A percentile compares a stretch with the other conserved stretches of the same genome.
phyloP scores from a whole-genome alignment of 257 asterid species.

The Nicotiana noctiflora region DNA sequence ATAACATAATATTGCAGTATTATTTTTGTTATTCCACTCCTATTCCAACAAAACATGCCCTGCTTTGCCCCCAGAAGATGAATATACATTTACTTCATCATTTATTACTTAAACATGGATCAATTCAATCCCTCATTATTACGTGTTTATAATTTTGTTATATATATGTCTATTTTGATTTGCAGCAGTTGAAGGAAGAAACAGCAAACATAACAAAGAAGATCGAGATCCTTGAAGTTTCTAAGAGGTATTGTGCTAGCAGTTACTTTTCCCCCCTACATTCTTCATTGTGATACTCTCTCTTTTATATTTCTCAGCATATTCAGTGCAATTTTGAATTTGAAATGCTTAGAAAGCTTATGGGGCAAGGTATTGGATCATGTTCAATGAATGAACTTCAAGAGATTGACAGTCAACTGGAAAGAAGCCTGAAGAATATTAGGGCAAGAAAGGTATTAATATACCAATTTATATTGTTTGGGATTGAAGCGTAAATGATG shows the following conservation, averaged over 20 bases:
- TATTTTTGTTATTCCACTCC: too few relatives aligned
- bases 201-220: slow-evolving; percentile 37
- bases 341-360: slow-evolving; percentile 38
- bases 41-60: too few relatives aligned
- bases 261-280: neutral
- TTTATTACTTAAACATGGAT: too few relatives aligned
- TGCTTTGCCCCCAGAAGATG: too few relatives aligned
- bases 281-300: neutral
- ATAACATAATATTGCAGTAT: too few relatives aligned
- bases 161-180: neutral
- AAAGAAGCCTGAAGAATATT: slow-evolving; percentile 48
- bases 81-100: too few relatives aligned
- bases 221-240: slow-evolving; percentile 53
- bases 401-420: slow-evolving; percentile 50
- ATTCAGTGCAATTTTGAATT: neutral
- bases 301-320: neutral
- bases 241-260: slow-evolving; percentile 38
- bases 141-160: too few relatives aligned
- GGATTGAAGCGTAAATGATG: too few relatives aligned
- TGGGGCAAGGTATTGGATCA: slow-evolving; percentile 54
- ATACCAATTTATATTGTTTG: too few relatives aligned
- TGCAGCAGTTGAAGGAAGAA: slow-evolving; percentile 55
- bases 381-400: slow-evolving; percentile 54
- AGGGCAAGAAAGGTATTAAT: slow-evolving; percentile 47
- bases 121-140: too few relatives aligned